Evolutionary conservation across 345 rosid genomes (phyloP), one percentile per base, ranked within the genome.

Genomic region (Aquilaria yunnanensis): DNA sequence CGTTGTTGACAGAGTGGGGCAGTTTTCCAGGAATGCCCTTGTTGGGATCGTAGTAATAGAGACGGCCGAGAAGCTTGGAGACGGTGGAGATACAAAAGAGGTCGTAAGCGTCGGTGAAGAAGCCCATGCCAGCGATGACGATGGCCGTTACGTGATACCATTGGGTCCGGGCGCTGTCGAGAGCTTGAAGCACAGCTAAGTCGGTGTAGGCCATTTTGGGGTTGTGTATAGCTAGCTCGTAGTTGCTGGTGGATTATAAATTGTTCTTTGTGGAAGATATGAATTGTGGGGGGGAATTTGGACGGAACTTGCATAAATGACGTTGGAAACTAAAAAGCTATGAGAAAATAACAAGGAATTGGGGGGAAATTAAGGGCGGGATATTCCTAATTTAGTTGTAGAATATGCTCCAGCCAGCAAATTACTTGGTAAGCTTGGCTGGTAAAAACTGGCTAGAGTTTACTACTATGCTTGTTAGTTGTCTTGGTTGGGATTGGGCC

Each of bases 101-200:
- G 63, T 88, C 96, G 31, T 88, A 85, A 0, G 92, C 92, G 51
- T 88, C 96, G 2, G 92, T 88, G 74, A 85, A 88, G 70, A 88
- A 88, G 9, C 88, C 92, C 89, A 83, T 88, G 14, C 92, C 92
- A 0, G 96, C 92, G 10, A 85, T 83, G 12, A 88, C 76, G 11
- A 85, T 80, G 14, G 92, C 84, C 0, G 78, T 83, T 56, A 83
- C 4, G 61, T 85, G 96, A 82, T 83, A 85, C 75, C 78, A 72
- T 67, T 85, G 92, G 3, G 88, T 83, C 1, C 67, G 62, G 23
- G 89, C 89, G 10, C 54, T 59, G 74, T 83, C 96, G 2, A 88
- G 88, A n/a, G 92, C 92, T 7, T 64, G 63, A 0, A 85, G 84
- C 58, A 87, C 74, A n/a, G 81, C 80, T 59, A 81, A 47, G 29